Evolutionary conservation across 2,329 filamentous ascomycete genomes (phyloP).

Genomic region (Trichoderma breve): DNA sequence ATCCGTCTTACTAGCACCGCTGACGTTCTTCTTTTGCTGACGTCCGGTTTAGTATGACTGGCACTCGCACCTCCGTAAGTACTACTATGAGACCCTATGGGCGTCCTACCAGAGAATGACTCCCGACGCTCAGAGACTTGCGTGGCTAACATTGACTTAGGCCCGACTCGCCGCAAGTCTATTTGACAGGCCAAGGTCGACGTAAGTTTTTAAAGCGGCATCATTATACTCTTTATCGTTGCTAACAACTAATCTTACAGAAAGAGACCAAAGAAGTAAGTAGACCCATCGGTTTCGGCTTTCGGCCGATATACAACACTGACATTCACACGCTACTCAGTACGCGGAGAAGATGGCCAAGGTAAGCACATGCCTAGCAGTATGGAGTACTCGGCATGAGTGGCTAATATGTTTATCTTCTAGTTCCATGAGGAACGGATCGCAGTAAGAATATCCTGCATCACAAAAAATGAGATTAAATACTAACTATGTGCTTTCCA

Average conservation of each 20-base stretch:
- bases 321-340: background rate
- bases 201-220: no score
- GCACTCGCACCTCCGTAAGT: background rate
- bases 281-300: background rate
- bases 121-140: background rate
- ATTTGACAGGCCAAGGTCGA: no score
- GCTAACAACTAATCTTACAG: background rate
- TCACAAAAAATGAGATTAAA: background rate
- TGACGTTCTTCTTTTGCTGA: background rate
- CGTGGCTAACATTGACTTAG: background rate
- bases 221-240: background rate
- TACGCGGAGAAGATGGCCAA: background rate
- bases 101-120: background rate
- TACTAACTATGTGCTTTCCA: background rate
- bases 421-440: background rate
- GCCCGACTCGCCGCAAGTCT: background rate
- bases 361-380: background rate
- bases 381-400: background rate
- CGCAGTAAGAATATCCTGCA: background rate
- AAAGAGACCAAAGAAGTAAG: background rate
- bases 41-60: background rate
- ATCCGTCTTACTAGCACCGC: background rate
- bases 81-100: background rate
- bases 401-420: background rate
- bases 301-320: background rate